Conservation (phyloP, 2,329 filamentous ascomycete species). For the Blastomyces parvus region DNA sequence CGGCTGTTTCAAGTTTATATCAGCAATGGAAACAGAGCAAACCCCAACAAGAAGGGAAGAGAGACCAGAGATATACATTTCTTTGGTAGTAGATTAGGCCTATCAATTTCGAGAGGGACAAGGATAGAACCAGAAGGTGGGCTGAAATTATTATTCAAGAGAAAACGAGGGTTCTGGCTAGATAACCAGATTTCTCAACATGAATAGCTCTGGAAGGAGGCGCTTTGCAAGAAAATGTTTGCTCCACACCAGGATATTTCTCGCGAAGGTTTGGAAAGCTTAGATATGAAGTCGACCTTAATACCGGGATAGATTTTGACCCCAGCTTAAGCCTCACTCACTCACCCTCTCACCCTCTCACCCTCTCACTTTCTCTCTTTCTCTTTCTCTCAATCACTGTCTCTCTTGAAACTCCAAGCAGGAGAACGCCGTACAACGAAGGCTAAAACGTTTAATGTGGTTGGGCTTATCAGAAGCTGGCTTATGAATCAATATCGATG, state of each 20-base stretch:
- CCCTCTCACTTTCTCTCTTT: background rate
- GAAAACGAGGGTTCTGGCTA: background rate
- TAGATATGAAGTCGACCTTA: background rate
- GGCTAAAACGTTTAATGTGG: background rate
- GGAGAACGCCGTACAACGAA: background rate
- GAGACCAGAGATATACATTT: background rate
- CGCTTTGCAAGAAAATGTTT: background rate
- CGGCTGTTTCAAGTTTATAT: background rate
- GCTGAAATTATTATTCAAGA: background rate
- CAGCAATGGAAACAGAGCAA: background rate
- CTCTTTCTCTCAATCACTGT: background rate
- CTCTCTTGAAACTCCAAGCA: background rate
- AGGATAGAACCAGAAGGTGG: background rate
- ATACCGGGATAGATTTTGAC: background rate
- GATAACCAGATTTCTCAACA: background rate
- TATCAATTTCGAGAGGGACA: background rate
- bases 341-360: background rate
- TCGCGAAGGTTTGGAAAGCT: background rate
- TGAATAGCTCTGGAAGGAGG: background rate
- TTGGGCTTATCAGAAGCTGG: background rate
- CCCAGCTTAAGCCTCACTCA: background rate
- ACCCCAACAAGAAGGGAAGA: background rate
- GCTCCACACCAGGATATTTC: background rate
- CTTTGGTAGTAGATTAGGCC: background rate
- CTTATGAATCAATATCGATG: background rate